phyloP scores from a whole-genome alignment of 495 filamentous ascomycete genomes.

The Hypoxylon fragiforme region DNA sequence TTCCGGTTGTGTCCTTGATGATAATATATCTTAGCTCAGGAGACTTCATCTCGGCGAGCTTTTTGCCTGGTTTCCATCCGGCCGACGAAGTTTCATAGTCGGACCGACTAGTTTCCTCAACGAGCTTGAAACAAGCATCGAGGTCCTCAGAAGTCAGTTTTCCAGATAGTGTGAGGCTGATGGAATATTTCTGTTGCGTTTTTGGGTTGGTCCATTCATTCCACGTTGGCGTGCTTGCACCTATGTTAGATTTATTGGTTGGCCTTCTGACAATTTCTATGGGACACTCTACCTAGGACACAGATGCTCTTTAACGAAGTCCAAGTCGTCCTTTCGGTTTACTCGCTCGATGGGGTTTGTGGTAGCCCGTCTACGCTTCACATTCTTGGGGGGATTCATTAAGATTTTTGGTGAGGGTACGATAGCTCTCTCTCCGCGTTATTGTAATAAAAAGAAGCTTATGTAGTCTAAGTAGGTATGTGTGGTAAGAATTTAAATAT shows the following conservation, averaged over 20 bases:
- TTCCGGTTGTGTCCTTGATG: constrained; percentile 44
- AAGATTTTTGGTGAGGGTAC: background rate
- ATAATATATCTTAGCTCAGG: constrained; percentile 70
- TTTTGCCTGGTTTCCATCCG: constrained; percentile 73
- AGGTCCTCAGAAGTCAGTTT: constrained; percentile 58
- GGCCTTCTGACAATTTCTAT: background rate
- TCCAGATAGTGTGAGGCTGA: constrained; percentile 52
- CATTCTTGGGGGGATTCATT: constrained; percentile 15
- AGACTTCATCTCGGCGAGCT: constrained; percentile 75
- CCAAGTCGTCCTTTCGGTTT: constrained; percentile 48
- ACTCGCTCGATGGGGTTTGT: constrained; percentile 48
- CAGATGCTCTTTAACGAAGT: constrained; percentile 51
- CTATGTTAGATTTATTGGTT: constrained; percentile 5
- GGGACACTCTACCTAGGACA: constrained; percentile 39
- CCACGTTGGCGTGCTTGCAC: constrained; percentile 41
- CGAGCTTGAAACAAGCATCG: constrained; percentile 67
- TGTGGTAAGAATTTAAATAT: too few relatives aligned
- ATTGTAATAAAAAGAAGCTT: too few relatives aligned
- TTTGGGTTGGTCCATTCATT: constrained; percentile 48
- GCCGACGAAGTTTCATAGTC: constrained; percentile 66
- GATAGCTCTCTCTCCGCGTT: background rate
- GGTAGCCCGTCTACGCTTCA: constrained; percentile 38
- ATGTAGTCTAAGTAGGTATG: too few relatives aligned
- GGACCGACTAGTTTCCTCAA: constrained; percentile 66
- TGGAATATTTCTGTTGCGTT: constrained; percentile 41